Percentiles rank a stretch among this genome's conserved stretches.
Evolutionary conservation across 2,329 filamentous ascomycete species (phyloP).

Genomic region (Talaromyces sp.): DNA sequence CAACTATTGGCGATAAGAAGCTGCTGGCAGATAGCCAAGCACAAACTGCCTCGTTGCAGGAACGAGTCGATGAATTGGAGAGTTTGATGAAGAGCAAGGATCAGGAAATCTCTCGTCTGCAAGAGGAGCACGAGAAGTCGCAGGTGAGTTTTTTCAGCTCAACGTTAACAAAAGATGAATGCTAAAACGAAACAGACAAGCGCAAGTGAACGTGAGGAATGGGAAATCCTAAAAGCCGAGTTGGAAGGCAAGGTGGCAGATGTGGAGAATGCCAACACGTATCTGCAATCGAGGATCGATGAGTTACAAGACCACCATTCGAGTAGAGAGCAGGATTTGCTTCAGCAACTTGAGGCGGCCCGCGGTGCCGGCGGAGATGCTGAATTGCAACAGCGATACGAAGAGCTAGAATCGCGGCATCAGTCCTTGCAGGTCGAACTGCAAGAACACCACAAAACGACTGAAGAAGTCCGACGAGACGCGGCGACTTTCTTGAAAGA

Average conservation of each 20-base stretch:
- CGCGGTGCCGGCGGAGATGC: slow-evolving; percentile 35
- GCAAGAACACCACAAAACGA: slow-evolving; percentile 71
- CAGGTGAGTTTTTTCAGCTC: slow-evolving; percentile 26
- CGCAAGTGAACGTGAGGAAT: slow-evolving; percentile 64
- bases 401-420: slow-evolving; percentile 56
- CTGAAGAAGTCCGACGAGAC: slow-evolving; percentile 79
- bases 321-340: slow-evolving; percentile 57
- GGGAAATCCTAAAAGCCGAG: slow-evolving; percentile 56
- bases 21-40: slow-evolving; percentile 72
- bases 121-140: slow-evolving; percentile 52
- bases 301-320: slow-evolving; percentile 64
- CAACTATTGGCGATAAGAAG: slow-evolving; percentile 59
- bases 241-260: slow-evolving; percentile 70
- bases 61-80: slow-evolving; percentile 69
- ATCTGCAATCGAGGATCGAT: slow-evolving; percentile 73
- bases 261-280: slow-evolving; percentile 71
- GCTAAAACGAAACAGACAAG: slow-evolving; percentile 32
- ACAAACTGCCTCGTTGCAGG: slow-evolving; percentile 68
- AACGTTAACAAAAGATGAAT: background rate
- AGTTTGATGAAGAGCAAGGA: slow-evolving; percentile 64
- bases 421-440: slow-evolving; percentile 61
- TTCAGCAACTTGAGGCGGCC: slow-evolving; percentile 53
- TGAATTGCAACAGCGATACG: slow-evolving; percentile 57
- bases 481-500: slow-evolving; percentile 78
- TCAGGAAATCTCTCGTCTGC: slow-evolving; percentile 58